A percentile compares a stretch with the other conserved stretches of the same genome.
Evolutionary conservation across 139 green algal genomes (phyloP).

Genomic region (Edaphochlamys debaryana): DNA sequence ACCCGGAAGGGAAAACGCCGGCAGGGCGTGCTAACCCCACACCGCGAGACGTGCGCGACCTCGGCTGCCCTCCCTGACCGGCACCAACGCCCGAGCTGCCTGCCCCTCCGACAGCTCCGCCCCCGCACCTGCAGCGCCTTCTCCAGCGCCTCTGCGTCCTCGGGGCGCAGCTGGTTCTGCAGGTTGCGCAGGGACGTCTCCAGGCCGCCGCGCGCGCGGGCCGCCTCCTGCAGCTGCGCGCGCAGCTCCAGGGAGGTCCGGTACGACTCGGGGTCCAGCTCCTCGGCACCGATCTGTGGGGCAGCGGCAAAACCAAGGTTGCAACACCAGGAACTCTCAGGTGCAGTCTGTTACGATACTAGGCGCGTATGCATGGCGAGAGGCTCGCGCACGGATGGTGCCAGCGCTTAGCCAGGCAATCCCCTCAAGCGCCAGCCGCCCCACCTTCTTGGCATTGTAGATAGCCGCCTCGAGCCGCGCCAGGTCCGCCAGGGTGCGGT

Average conservation of each 20-base stretch:
- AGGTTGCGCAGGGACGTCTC: slow-evolving; percentile 61
- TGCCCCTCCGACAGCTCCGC: too few relatives aligned
- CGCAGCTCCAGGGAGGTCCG: slow-evolving; percentile 66
- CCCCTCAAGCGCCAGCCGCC: too few relatives aligned
- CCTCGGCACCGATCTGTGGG: slow-evolving; percentile 71
- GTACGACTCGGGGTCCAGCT: slow-evolving; percentile 72
- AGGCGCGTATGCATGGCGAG: too few relatives aligned
- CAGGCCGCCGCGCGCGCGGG: slow-evolving; percentile 50
- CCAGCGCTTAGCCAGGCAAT: too few relatives aligned
- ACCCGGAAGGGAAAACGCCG: too few relatives aligned
- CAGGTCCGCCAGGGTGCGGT: slow-evolving; percentile 67
- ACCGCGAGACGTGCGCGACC: too few relatives aligned
- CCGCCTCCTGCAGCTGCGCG: slow-evolving; percentile 60
- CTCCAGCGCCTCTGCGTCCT: slow-evolving; percentile 70
- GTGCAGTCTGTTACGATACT: too few relatives aligned
- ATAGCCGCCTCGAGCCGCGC: slow-evolving; percentile 78
- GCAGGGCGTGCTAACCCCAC: too few relatives aligned
- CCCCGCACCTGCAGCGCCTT: slow-evolving; percentile 28
- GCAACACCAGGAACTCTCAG: too few relatives aligned
- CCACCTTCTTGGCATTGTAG: slow-evolving; percentile 72
- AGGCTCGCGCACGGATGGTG: too few relatives aligned
- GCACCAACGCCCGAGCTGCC: too few relatives aligned
- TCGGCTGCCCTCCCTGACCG: too few relatives aligned
- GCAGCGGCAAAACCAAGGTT: neutral
- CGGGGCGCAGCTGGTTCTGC: slow-evolving; percentile 42